Conservation (phyloP, 768 basidiomycete species). For the Vararia minispora region DNA sequence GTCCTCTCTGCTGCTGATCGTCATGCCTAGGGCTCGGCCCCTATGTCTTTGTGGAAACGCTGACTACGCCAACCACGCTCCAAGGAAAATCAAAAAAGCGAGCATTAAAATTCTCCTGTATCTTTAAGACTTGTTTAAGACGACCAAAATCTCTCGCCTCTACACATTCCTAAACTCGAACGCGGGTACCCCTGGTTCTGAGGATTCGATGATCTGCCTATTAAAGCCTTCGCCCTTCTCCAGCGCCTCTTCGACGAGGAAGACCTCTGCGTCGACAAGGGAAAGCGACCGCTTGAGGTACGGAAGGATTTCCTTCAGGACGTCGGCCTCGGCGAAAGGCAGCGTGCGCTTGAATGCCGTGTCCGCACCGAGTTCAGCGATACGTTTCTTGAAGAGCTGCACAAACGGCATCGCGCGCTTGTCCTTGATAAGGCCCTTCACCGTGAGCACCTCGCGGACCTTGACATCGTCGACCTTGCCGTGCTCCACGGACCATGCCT, state of each 20-base stretch:
- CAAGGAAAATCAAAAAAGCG: too few species aligned
- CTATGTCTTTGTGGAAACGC: too few species aligned
- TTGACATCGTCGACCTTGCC: conserved; percentile 75
- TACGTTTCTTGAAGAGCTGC: conserved; percentile 87
- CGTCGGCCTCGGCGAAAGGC: conserved; percentile 72
- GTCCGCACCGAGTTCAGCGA: conserved; percentile 61
- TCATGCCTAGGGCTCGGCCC: too few species aligned
- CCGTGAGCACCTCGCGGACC: conserved; percentile 54
- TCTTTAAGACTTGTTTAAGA: too few species aligned
- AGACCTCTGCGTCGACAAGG: conserved; percentile 59
- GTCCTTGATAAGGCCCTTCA: conserved; percentile 83
- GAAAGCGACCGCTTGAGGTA: conserved; percentile 74
- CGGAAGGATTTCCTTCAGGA: conserved; percentile 58
- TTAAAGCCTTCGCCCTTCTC: conserved; percentile 46
- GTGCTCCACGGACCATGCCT: conserved; percentile 44
- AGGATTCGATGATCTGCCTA: conserved; percentile 62
- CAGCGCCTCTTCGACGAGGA: conserved; percentile 58
- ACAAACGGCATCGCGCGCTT: conserved; percentile 95
- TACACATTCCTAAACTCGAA: conserved; percentile 81
- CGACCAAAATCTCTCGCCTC: too few species aligned
- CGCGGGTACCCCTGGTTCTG: conserved; percentile 80
- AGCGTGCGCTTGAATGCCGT: conserved; percentile 75
- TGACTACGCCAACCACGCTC: too few species aligned
- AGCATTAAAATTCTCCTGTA: too few species aligned
- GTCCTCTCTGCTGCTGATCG: too few species aligned